Conservation (phyloP, 257 asterid genomes). For the Mentha longifolia region DNA sequence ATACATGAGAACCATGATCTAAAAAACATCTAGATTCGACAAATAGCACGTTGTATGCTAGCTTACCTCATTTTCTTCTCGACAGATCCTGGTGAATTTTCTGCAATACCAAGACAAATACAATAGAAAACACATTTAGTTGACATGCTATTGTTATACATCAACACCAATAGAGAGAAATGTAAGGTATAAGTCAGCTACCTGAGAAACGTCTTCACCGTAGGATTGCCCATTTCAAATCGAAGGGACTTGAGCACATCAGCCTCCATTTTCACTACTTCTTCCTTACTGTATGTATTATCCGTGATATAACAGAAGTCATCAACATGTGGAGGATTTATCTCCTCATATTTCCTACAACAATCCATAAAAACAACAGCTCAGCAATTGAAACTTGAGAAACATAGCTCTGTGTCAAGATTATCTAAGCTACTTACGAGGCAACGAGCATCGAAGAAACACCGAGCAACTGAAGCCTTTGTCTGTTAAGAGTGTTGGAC, state of each 20-base stretch:
- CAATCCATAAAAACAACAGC: background rate
- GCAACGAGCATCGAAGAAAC: constrained; percentile 98
- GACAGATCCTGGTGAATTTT: constrained; percentile 55
- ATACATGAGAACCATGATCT: constrained; percentile 30
- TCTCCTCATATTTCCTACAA: constrained; percentile 89
- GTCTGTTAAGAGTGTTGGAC: constrained; percentile 45
- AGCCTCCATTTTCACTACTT: constrained; percentile 87
- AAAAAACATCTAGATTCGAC: background rate
- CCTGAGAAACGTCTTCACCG: constrained; percentile 80
- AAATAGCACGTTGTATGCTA: background rate
- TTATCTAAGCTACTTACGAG: constrained; percentile 60
- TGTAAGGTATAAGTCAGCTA: constrained; percentile 1
- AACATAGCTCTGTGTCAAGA: background rate
- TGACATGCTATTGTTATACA: background rate
- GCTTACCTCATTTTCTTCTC: constrained; percentile 62
- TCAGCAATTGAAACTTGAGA: constrained; percentile 8
- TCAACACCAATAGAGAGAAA: background rate
- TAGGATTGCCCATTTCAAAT: constrained; percentile 89
- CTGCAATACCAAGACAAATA: constrained; percentile 45
- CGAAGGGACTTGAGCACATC: constrained; percentile 72
- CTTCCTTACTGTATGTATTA: constrained; percentile 59
- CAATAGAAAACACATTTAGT: constrained; percentile 11
- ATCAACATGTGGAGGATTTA: constrained; percentile 77
- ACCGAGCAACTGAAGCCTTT: constrained; percentile 89
- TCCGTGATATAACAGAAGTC: constrained; percentile 83